phyloP scores from a whole-genome alignment of 2,329 filamentous ascomycete genomes.

The Pseudocercospora fuligena region DNA sequence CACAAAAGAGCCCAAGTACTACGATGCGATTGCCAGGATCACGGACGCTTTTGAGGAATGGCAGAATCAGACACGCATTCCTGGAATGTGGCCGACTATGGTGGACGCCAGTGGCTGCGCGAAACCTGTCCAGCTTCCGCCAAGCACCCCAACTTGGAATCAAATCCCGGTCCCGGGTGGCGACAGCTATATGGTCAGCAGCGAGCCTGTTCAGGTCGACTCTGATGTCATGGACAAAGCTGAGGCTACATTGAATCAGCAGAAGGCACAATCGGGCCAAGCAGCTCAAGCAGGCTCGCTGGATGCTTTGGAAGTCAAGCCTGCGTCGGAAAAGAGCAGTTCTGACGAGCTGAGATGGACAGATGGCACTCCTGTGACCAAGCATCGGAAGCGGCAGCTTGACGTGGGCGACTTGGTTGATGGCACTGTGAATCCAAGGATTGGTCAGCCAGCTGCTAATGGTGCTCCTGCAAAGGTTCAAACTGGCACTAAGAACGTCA shows the following conservation, averaged over 20 bases:
- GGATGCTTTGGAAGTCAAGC: not conserved
- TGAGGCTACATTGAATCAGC: conserved; percentile 16
- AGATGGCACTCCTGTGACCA: conserved; percentile 5
- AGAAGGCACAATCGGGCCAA: conserved; percentile 12
- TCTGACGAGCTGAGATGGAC: conserved; percentile 6
- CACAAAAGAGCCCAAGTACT: conserved; percentile 80
- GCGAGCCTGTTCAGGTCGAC: conserved; percentile 25
- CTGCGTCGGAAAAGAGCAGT: not conserved
- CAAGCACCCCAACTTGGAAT: conserved; percentile 11
- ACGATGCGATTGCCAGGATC: conserved; percentile 85
- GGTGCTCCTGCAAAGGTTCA: not conserved
- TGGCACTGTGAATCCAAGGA: not conserved
- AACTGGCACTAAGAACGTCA: not conserved
- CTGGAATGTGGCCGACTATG: conserved; percentile 78
- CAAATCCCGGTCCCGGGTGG: conserved; percentile 32
- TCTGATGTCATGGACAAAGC: conserved; percentile 18
- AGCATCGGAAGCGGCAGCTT: conserved; percentile 3
- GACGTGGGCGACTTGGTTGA: not conserved
- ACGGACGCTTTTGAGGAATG: conserved; percentile 77
- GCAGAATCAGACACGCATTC: conserved; percentile 72
- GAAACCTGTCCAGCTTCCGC: conserved; percentile 39
- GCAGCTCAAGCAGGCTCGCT: conserved; percentile 7
- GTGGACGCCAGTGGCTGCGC: conserved; percentile 83
- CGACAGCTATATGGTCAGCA: conserved; percentile 29
- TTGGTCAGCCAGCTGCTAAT: not conserved